Evolutionary conservation across 2,329 filamentous ascomycete genomes (phyloP).

Genomic region (Claviceps sp.): DNA sequence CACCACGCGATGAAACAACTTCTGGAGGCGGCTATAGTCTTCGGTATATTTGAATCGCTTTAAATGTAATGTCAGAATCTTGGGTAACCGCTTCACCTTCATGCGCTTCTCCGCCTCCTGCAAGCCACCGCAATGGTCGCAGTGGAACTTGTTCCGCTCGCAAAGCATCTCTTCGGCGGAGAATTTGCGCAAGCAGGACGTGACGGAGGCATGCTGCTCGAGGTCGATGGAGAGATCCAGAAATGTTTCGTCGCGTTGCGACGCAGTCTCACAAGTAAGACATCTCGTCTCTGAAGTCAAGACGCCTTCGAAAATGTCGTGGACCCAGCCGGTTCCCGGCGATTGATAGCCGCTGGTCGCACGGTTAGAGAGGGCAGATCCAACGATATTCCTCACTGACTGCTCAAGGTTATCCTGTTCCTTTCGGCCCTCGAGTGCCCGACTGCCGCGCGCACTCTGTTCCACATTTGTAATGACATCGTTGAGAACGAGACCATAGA

Average conservation of each 20-base stretch:
- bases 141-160: conserved; percentile 97
- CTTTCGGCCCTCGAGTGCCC: conserved; percentile 31
- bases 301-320: conserved; percentile 91
- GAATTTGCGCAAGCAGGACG: conserved; percentile 87
- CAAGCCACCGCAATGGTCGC: conserved; percentile 88
- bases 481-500: conserved; percentile 88
- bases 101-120: conserved; percentile 98
- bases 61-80: conserved; percentile 80
- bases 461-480: conserved; percentile 92
- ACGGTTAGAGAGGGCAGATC: conserved; percentile 21
- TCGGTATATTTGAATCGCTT: conserved; percentile 99
- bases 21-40: conserved; percentile 83
- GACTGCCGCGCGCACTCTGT: conserved; percentile 58
- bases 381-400: conserved; percentile 31
- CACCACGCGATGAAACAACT: conserved; percentile 90
- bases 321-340: conserved; percentile 74
- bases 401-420: conserved; percentile 33
- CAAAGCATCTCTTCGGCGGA: conserved; percentile 98
- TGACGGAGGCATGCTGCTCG: conserved; percentile 90
- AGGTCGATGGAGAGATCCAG: conserved; percentile 92
- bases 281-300: conserved; percentile 94
- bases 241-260: conserved; percentile 90
- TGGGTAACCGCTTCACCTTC: conserved; percentile 93
- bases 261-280: conserved; percentile 89
- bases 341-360: conserved; percentile 32